Evolutionary conservation across 2,329 filamentous ascomycete species (phyloP).

Genomic region (Colletotrichum musae): DNA sequence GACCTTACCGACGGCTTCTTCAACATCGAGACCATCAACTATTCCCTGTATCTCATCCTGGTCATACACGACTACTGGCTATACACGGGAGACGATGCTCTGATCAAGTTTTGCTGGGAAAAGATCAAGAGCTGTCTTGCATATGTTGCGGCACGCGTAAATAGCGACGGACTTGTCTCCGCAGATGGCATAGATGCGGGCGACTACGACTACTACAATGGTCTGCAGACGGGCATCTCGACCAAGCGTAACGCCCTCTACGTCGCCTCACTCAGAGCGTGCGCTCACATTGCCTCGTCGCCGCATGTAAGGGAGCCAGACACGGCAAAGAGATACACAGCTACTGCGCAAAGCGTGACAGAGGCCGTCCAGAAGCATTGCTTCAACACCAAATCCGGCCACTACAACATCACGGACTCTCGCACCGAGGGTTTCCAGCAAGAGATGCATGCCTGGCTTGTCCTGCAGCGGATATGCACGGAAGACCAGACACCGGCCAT

Average conservation of each 20-base stretch:
- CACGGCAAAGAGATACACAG: not conserved
- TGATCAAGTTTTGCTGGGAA: slow-evolving; percentile 10
- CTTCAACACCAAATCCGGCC: slow-evolving; percentile 9
- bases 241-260: slow-evolving; percentile 9
- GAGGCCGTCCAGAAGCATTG: slow-evolving; percentile 9
- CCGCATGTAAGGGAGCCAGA: not conserved
- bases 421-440: slow-evolving; percentile 17
- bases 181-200: slow-evolving; percentile 12
- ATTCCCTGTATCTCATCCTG: slow-evolving; percentile 15
- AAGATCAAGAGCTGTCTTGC: slow-evolving; percentile 7
- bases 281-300: not conserved
- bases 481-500: not conserved
- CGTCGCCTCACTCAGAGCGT: slow-evolving; percentile 8
- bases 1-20: slow-evolving; percentile 9
- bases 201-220: slow-evolving; percentile 25
- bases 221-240: slow-evolving; percentile 6
- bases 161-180: slow-evolving; percentile 5
- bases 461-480: slow-evolving; percentile 1
- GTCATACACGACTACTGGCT: slow-evolving; percentile 19
- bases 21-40: slow-evolving; percentile 23
- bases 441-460: slow-evolving; percentile 22
- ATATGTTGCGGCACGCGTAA: slow-evolving; percentile 1
- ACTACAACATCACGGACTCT: slow-evolving; percentile 17
- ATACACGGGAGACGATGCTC: slow-evolving; percentile 7
- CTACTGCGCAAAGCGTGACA: not conserved